Conservation (phyloP, 768 basidiomycete genomes). For the Cystoderma amianthinum region DNA sequence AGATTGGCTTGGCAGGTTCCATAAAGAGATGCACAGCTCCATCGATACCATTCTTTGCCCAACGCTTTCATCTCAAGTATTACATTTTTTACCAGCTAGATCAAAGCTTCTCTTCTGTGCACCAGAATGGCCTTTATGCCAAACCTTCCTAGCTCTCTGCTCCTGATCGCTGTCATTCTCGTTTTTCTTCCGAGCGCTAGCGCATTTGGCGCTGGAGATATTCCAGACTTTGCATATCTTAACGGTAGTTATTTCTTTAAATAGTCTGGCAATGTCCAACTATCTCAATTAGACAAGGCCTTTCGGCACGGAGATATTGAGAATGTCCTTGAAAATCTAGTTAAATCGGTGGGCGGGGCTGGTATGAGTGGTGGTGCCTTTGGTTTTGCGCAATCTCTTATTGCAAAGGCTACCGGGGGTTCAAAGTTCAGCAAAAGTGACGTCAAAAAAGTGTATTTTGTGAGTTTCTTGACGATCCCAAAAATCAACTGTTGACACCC, state of each 20-base stretch:
- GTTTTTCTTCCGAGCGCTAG: constrained; percentile 36
- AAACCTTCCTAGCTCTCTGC: constrained; percentile 19
- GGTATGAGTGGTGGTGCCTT: constrained; percentile 39
- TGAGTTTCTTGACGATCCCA: constrained; percentile 17
- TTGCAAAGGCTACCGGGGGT: constrained; percentile 38
- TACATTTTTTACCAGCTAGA: background rate
- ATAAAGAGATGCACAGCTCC: background rate
- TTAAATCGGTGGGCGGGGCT: constrained; percentile 44
- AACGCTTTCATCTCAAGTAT: background rate
- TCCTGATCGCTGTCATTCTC: constrained; percentile 28
- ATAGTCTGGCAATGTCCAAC: constrained; percentile 1
- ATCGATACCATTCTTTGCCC: background rate
- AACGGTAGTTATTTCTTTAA: constrained; percentile 31
- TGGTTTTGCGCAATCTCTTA: constrained; percentile 39
- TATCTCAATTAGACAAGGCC: constrained; percentile 43
- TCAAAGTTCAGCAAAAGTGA: constrained; percentile 59
- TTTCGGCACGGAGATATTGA: constrained; percentile 77
- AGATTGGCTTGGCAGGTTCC: background rate
- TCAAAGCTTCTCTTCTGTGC: too few relatives aligned
- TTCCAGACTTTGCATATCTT: constrained; percentile 65
- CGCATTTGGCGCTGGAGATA: constrained; percentile 62
- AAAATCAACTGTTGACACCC: background rate
- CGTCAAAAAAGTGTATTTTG: constrained; percentile 63
- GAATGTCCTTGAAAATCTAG: constrained; percentile 52
- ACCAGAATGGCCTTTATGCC: constrained; percentile 19